These are phyloP conservation scores for Melaleuca alternifolia DNA, from an alignment of 345 rosid genomes.

Conservation along the genomic window DNA sequence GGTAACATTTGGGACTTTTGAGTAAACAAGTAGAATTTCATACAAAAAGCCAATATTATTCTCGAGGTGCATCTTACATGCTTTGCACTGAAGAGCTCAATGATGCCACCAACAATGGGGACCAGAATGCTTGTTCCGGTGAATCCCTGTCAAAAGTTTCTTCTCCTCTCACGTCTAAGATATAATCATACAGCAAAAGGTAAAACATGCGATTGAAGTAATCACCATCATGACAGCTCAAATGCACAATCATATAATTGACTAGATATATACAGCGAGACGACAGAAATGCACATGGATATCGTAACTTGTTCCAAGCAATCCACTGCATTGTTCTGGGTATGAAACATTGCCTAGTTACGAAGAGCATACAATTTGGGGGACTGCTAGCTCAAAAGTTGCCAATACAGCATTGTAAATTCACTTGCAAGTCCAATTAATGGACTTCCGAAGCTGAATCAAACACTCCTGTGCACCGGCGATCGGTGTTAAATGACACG, in stretches of 20 bases:
- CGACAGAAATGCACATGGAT: background rate
- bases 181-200: background rate
- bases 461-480: background rate
- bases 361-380: background rate
- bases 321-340: background rate
- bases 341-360: background rate
- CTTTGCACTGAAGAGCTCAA: constrained; percentile 62
- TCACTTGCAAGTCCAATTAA: background rate
- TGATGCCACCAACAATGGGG: constrained; percentile 62
- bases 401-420: background rate
- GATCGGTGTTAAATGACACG: background rate
- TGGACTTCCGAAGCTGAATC: background rate
- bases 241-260: background rate
- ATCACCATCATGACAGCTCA: background rate
- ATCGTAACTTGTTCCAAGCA: background rate
- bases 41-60: background rate
- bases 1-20: background rate
- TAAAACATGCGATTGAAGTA: no score
- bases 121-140: constrained; percentile 56
- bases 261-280: background rate
- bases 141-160: constrained; percentile 26
- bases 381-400: background rate
- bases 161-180: background rate
- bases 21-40: background rate
- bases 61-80: constrained; percentile 28